These are phyloP conservation scores for Violaceomyces palustris DNA, from an alignment of 1,284 basidiomycete species.

Conservation along the genomic window DNA sequence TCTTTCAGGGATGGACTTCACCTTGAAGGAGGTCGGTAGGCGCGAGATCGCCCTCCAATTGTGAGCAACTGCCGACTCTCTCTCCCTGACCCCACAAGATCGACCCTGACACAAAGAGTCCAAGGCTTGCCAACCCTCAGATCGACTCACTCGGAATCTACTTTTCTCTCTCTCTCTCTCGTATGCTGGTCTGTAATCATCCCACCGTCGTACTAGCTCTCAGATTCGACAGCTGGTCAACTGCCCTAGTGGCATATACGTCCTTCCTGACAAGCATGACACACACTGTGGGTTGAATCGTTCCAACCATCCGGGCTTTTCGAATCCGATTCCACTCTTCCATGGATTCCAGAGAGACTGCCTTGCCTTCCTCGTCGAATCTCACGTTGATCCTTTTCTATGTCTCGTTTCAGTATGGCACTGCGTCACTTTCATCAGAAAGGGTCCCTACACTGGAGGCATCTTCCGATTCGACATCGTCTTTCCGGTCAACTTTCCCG, in stretches of 20 bases:
- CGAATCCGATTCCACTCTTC: no score
- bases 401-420: constrained; percentile 21
- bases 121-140: no score
- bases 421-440: constrained; percentile 28
- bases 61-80: no score
- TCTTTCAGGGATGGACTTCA: no score
- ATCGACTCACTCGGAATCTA: no score
- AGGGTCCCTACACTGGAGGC: constrained; percentile 28
- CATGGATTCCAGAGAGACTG: background rate
- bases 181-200: no score
- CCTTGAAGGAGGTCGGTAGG: no score
- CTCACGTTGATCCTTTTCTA: background rate
- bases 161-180: no score
- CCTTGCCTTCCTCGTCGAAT: background rate
- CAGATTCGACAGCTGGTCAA: constrained; percentile 23
- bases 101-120: no score
- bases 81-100: no score
- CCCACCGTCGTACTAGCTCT: constrained; percentile 2
- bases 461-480: constrained; percentile 42
- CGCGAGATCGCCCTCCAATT: no score
- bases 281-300: constrained; percentile 20
- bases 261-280: constrained; percentile 25
- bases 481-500: constrained; percentile 21
- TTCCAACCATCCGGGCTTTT: no score
- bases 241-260: constrained; percentile 27